Evolutionary conservation across 192 early-diverging fungal genomes (phyloP), one percentile per base, ranked within the genome.

Genomic region (Fimicolochytrium jonesii): DNA sequence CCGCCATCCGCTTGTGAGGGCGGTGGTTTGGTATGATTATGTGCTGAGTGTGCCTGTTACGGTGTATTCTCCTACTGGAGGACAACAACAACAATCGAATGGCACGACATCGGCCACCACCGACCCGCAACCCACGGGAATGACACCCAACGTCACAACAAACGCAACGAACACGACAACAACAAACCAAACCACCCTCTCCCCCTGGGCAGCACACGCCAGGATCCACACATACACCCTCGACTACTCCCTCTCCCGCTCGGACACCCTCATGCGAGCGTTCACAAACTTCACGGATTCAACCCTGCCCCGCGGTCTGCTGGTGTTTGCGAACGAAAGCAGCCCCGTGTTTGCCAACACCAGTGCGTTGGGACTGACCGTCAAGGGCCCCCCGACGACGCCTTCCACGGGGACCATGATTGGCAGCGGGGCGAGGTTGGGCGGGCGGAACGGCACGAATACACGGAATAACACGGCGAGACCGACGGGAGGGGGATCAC

Each of bases 1-100:
- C 51, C 41, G 45, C 35, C 58, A 66, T 35, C 64, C 64, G 13
- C 55, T 57, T 22, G 36, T 66, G 4, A 53, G 64, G 15, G 64
- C 54, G 2, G 36, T 66, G 22, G 56, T 66, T n/a, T 66, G 64
- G 64, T 66, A 66, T 46, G 64, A 66, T 32, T 58, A 66, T 33
- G 55, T 34, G 23, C 45, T 49, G 3, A 20, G 39, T 4, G 15
- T 55, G 4, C n/a, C n/a, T n/a, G n/a, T n/a, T n/a, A n/a, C n/a
- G n/a, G n/a, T n/a, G n/a, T n/a, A n/a, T n/a, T n/a, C n/a, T n/a
- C n/a, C n/a, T n/a, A n/a, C n/a, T n/a, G 37, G 37, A 41, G 37
- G 9, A 41, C 37, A n/a, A n/a, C 37, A 41, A 9, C 37, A 41
- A 41, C 37, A 41, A 11, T 41, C n/a, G 9, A n/a, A 11, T 11